These are phyloP conservation scores for Dendrobium nobile DNA, from an alignment of 106 monocot species.

Conservation along the genomic window DNA sequence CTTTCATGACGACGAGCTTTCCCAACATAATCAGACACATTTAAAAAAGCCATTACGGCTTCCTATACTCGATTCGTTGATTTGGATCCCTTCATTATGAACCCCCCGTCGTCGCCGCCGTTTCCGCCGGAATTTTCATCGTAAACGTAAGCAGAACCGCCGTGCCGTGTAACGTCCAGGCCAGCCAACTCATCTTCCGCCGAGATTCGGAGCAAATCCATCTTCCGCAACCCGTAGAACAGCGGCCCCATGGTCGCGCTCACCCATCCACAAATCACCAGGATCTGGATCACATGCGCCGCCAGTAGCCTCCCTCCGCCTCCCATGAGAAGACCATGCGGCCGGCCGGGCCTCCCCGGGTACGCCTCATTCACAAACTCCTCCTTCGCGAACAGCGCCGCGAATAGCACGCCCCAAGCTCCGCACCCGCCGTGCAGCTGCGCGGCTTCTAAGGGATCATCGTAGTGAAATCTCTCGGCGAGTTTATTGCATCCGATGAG, in stretches of 20 bases:
- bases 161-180: constrained; percentile 29
- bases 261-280: constrained; percentile 30
- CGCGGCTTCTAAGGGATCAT: constrained; percentile 40
- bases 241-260: constrained; percentile 12
- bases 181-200: constrained; percentile 35
- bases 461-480: constrained; percentile 19
- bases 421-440: constrained; percentile 45
- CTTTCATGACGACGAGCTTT: too few relatives aligned
- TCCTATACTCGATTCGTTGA: background rate
- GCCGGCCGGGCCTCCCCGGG: background rate
- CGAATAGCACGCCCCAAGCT: constrained; percentile 31
- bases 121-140: background rate
- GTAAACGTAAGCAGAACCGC: constrained; percentile 18
- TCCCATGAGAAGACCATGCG: constrained; percentile 33
- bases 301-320: constrained; percentile 28
- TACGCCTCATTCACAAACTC: constrained; percentile 17
- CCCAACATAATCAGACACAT: too few relatives aligned
- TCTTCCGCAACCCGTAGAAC: constrained; percentile 20
- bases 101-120: background rate
- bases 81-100: constrained; percentile 8
- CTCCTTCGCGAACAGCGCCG: constrained; percentile 30
- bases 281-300: constrained; percentile 19
- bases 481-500: constrained; percentile 29
- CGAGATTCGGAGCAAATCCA: constrained; percentile 25
- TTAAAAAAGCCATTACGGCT: too few relatives aligned